Base-by-base conservation (phyloP, 768 basidiomycete genomes). In the Phylloporus rhodoxanthus region DNA sequence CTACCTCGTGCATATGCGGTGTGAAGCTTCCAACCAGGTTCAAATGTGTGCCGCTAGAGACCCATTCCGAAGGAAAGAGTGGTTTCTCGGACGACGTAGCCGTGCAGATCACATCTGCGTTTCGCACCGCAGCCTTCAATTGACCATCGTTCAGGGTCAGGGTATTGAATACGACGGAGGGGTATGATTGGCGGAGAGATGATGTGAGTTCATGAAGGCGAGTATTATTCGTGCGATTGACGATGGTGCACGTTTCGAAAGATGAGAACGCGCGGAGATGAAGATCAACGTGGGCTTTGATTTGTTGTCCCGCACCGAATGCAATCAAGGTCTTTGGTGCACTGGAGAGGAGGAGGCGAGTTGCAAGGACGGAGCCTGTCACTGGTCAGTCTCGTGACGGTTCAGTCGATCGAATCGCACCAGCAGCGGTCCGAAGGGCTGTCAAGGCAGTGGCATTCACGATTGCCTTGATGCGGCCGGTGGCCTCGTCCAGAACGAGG, bases 21-120 rank as follows among this genome's bases (percentile, higher is more conserved):
- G 75, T 92, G 60, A 89, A 94, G 48, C 87, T 89, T 5, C 91
- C 91, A 23, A 91, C 79, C 2, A 93, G 70, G 48, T 90, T 80
- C 29, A 94, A 57, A 56, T 89, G 86, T 0, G 85, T 75, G 0
- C 82, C 81, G 2, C 75, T 63, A 4, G 72, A 69, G 10, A 91
- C 80, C 74, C 81, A 84, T 0, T 72, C 60, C 0, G 81, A 79
- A 3, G 81, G 78, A 64, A 94, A 90, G 3, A 94, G 75, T 1
- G 91, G 84, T 2, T 47, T 53, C 0, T 75, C 78, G 15, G 88
- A 82, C 0, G 89, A 77, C 1, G 91, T 94, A 0, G 87, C 87
- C 3, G 78, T 75, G 54, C 87, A 80, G 47, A 94, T 81, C 45
- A 91, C 78, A 5, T 67, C 51, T 30, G 63, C 63, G 0, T 5